A percentile compares a stretch with the other conserved stretches of the same genome.
phyloP scores from a whole-genome alignment of 768 basidiomycete genomes.

The Suillus decipiens region DNA sequence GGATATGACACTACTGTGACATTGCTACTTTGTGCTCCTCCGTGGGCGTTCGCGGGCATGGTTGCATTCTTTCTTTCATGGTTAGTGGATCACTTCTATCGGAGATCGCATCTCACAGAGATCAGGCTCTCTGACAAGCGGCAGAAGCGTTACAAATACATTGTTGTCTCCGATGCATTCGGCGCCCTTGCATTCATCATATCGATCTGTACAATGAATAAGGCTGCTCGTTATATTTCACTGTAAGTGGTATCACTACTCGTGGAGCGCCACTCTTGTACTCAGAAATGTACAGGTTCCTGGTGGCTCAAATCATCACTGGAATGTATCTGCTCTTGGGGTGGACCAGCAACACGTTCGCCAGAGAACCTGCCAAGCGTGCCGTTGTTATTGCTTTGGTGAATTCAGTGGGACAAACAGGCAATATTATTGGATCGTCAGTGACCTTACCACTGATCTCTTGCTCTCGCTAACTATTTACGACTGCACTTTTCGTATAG shows the following conservation, averaged over 20 bases:
- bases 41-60: not conserved
- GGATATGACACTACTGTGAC: not conserved
- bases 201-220: not conserved
- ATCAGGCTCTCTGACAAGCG: not conserved
- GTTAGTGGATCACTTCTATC: not conserved
- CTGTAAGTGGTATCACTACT: not conserved
- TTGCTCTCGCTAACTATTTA: not conserved
- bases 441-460: not conserved
- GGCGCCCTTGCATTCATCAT: not conserved
- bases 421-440: not conserved
- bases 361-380: slow-evolving; percentile 1
- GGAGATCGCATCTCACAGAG: not conserved
- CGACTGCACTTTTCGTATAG: not conserved
- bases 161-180: not conserved
- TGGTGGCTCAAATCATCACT: not conserved
- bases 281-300: not conserved
- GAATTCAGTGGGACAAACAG: not conserved
- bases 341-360: not conserved
- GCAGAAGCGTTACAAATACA: not conserved
- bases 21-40: not conserved
- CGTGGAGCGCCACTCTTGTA: not conserved
- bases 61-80: not conserved
- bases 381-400: slow-evolving; percentile 1
- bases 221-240: not conserved
- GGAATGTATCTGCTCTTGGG: not conserved